phyloP scores from a whole-genome alignment of 164 flowering plant species.

The Amborella trichopoda region DNA sequence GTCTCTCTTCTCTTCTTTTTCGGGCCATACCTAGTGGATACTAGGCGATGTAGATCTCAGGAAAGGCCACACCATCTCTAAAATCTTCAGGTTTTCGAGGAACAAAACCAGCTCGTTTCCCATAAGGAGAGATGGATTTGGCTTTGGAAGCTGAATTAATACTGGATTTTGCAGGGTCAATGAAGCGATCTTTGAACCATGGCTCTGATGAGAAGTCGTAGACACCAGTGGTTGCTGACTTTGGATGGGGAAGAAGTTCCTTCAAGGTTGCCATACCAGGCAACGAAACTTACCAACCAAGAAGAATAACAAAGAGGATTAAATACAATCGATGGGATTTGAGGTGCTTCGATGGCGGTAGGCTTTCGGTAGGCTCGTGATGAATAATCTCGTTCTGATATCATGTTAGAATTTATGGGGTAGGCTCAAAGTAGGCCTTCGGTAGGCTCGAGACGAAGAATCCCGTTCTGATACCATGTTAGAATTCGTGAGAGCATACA shows the following conservation, averaged over 20 bases:
- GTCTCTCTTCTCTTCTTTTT: slow-evolving; percentile 36
- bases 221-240: slow-evolving; percentile 27
- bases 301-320: no score
- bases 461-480: no score
- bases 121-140: slow-evolving; percentile 47
- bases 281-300: background rate
- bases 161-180: slow-evolving; percentile 35
- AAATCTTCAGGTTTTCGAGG: slow-evolving; percentile 78
- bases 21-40: slow-evolving; percentile 92
- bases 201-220: slow-evolving; percentile 81
- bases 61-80: slow-evolving; percentile 88
- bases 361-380: no score
- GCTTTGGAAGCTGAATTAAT: slow-evolving; percentile 14
- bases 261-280: slow-evolving; percentile 44
- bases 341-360: no score
- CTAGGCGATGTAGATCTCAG: slow-evolving; percentile 79
- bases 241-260: slow-evolving; percentile 58
- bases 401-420: no score
- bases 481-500: no score
- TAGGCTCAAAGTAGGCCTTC: no score
- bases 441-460: no score
- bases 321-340: no score
- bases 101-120: slow-evolving; percentile 57
- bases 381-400: no score
- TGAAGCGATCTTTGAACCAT: slow-evolving; percentile 70